These are phyloP conservation scores for Berkeleyomyces rouxiae DNA, from an alignment of 2,329 filamentous ascomycete species.

Conservation along the genomic window DNA sequence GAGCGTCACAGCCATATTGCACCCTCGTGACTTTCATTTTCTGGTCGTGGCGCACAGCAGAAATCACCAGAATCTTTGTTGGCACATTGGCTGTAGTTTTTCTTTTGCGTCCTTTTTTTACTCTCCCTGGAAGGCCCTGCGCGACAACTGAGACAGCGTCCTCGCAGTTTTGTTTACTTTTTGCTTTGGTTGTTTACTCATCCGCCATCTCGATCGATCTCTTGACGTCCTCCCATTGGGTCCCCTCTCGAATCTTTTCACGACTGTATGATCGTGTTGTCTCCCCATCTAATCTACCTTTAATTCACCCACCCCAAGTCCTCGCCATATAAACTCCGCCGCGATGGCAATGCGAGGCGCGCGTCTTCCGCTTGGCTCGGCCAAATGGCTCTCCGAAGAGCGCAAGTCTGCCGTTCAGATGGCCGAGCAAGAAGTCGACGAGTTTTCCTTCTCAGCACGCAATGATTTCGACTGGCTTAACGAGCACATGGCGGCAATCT, in stretches of 20 bases:
- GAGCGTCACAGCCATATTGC: slow-evolving; percentile 9
- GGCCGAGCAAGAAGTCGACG: slow-evolving; percentile 68
- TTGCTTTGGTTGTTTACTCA: slow-evolving; percentile 1
- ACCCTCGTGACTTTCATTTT: slow-evolving; percentile 3
- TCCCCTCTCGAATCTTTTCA: neutral
- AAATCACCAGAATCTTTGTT: neutral
- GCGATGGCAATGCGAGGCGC: slow-evolving; percentile 32
- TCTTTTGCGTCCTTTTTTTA: neutral
- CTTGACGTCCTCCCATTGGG: neutral
- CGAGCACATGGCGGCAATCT: slow-evolving; percentile 93
- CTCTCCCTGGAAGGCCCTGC: neutral
- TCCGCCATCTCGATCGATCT: neutral
- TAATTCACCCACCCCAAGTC: slow-evolving; percentile 2
- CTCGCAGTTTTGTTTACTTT: slow-evolving; percentile 1
- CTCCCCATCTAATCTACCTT: neutral
- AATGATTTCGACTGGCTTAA: slow-evolving; percentile 98
- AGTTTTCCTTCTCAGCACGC: slow-evolving; percentile 78
- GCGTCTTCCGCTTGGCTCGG: slow-evolving; percentile 59
- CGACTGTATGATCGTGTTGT: neutral
- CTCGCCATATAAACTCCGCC: neutral
- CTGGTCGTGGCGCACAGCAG: too few species aligned
- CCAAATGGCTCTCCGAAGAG: slow-evolving; percentile 74
- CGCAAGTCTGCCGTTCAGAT: slow-evolving; percentile 61
- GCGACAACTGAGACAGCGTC: neutral
- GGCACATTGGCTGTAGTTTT: neutral